Evolutionary conservation across 2,329 filamentous ascomycete genomes (phyloP).

Genomic region (Fusarium coicis): DNA sequence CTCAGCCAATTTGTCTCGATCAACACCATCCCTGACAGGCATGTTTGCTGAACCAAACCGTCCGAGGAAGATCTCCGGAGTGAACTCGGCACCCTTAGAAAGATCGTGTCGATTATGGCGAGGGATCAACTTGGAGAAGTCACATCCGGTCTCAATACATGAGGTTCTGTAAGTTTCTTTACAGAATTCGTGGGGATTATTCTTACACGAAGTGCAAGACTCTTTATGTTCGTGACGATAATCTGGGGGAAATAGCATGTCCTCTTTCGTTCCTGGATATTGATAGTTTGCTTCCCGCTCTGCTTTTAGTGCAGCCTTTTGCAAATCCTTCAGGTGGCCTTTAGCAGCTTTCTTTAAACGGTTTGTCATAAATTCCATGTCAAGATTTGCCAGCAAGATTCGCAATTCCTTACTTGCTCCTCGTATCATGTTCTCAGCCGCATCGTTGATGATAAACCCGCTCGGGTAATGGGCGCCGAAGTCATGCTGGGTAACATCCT

Average conservation of each 20-base stretch:
- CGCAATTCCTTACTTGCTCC: background rate
- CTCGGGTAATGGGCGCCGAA: background rate
- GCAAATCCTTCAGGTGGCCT: background rate
- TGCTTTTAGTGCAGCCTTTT: background rate
- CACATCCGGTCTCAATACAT: background rate
- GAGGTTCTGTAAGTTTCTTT: background rate
- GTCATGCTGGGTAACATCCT: background rate
- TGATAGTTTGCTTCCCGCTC: background rate
- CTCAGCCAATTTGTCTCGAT: slow-evolving; percentile 48
- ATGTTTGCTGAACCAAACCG: slow-evolving; percentile 50
- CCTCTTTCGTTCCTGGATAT: background rate
- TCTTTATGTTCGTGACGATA: background rate
- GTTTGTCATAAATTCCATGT: background rate
- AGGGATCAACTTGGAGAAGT: fast-evolving
- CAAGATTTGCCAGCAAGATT: background rate
- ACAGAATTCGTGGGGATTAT: background rate
- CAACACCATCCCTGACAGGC: slow-evolving; percentile 50
- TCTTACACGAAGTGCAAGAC: background rate
- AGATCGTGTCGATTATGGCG: background rate
- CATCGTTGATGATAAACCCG: background rate
- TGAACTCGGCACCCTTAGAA: background rate
- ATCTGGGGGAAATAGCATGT: background rate
- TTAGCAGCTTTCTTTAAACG: background rate
- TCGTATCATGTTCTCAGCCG: background rate
- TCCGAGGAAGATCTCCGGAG: background rate